Conservation (phyloP, 805 yeast species). For the Ogataea paradorogensis region DNA sequence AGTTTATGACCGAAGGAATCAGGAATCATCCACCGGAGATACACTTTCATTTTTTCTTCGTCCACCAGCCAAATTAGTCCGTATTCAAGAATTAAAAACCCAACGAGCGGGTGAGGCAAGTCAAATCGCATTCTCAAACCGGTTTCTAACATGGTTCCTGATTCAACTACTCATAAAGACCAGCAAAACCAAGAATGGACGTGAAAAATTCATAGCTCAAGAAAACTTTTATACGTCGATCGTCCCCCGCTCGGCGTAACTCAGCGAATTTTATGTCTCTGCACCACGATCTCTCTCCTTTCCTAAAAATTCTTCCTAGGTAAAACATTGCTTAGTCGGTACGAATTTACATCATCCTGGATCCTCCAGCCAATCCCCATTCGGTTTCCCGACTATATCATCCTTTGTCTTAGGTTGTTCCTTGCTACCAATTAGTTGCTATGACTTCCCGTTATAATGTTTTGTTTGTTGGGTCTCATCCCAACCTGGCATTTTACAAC, state of each 20-base stretch:
- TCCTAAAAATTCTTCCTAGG: constrained; percentile 8
- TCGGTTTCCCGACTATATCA: neutral
- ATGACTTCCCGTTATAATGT: constrained; percentile 30
- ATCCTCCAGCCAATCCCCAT: neutral
- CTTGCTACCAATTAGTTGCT: neutral
- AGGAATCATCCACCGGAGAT: constrained; percentile 51
- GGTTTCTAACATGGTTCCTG: constrained; percentile 1
- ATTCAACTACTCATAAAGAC: constrained; percentile 1
- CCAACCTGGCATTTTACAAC: constrained; percentile 56
- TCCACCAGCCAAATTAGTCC: constrained; percentile 6
- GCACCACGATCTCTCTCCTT: constrained; percentile 9
- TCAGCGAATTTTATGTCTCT: constrained; percentile 5
- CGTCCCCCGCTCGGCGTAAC: constrained; percentile 9
- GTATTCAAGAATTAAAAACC: neutral
- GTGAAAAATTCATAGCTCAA: neutral
- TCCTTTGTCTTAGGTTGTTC: neutral
- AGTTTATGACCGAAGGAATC: constrained; percentile 53
- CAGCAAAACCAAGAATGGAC: constrained; percentile 4
- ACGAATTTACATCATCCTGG: constrained; percentile 1
- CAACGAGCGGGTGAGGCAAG: constrained; percentile 9
- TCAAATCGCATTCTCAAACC: neutral
- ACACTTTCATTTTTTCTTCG: constrained; percentile 37
- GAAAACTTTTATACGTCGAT: constrained; percentile 7
- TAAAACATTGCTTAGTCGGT: constrained; percentile 6
- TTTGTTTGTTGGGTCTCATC: constrained; percentile 50